These are phyloP conservation scores for Gilbertella persicaria DNA, from an alignment of 371 early-diverging fungal species.

Conservation along the genomic window DNA sequence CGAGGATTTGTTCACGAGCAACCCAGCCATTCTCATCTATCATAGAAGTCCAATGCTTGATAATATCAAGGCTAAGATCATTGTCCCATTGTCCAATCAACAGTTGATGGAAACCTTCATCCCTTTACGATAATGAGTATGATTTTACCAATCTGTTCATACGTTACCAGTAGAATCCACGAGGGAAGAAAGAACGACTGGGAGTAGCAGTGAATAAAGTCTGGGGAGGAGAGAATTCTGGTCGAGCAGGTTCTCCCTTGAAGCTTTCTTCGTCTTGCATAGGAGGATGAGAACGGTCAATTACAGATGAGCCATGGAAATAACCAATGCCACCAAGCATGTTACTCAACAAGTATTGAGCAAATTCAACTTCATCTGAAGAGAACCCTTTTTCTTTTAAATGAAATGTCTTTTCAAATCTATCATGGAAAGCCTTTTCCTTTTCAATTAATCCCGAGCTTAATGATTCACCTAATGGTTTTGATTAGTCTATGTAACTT, in stretches of 20 bases:
- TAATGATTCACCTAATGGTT: slow-evolving; percentile 26
- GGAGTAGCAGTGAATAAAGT: slow-evolving; percentile 86
- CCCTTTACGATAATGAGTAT: slow-evolving; percentile 48
- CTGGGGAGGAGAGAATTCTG: slow-evolving; percentile 64
- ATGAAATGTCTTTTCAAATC: slow-evolving; percentile 78
- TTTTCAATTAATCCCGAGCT: slow-evolving; percentile 24
- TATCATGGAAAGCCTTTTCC: slow-evolving; percentile 59
- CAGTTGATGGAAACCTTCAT: slow-evolving; percentile 93
- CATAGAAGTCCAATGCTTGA: slow-evolving; percentile 77
- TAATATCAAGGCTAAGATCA: slow-evolving; percentile 81
- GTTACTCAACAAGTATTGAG: slow-evolving; percentile 77
- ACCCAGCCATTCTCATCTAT: slow-evolving; percentile 94
- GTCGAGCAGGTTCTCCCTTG: slow-evolving; percentile 54
- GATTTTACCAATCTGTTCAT: background rate
- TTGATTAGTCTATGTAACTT: background rate
- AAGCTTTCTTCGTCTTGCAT: slow-evolving; percentile 58
- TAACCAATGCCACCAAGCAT: slow-evolving; percentile 92
- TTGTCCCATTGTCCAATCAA: slow-evolving; percentile 89
- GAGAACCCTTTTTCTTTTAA: slow-evolving; percentile 69
- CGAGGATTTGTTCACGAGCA: slow-evolving; percentile 92
- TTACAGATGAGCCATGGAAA: slow-evolving; percentile 52
- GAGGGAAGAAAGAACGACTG: slow-evolving; percentile 92
- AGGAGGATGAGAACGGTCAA: slow-evolving; percentile 46
- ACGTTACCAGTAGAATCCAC: slow-evolving; percentile 94
- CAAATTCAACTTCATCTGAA: slow-evolving; percentile 66